Base-by-base conservation (phyloP, 805 yeast genomes). In the Yarrowia hollandica region DNA sequence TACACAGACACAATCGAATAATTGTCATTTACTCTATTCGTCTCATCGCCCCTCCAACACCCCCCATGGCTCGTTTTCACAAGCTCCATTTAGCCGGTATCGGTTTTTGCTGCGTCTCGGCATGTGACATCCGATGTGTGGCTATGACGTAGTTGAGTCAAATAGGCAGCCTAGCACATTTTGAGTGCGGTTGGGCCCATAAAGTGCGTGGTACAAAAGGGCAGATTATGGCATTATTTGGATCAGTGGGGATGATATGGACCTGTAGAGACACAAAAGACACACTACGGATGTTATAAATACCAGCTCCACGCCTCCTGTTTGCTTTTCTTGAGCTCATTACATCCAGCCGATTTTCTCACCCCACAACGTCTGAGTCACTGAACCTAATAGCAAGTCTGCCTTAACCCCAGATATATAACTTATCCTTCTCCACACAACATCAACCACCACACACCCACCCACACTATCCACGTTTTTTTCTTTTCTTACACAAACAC, bases 381-480 rank as follows among this genome's bases (percentile, higher is more conserved):
- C 55, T 9, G 16, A 46, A 48, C 55, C 25, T 48, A 33, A 22
- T 48, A 23, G 55, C 28, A 44, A 44, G 38, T 19, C 39, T 48
- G 55, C 39, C 39, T 48, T 22, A 21, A 31, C 55, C 55, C 55
- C 55, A 48, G 55, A 46, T 44, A 44, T 44, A 44, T 26, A 48
- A 48, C 55, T 48, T 33, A 22, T 33, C 30, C 55, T 31, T 31
- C 55, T 48, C 55, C 55, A 48, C 55, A 48, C 22, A 28, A 30
- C 31, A 39, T 4, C 30, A 21, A 23, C 21, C 16, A 22, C 21
- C 18, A 25, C 30, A 6, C 44, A 38, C 26, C 18, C 42, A 3
- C 3, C 11, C 44, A 23, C 16, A 14, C 46, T 2, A 15, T 4
- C 2, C 48, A 22, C 44, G 10, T 8, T 21, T 5, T 16, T 11